Percentiles rank a stretch among this genome's conserved stretches.
Evolutionary conservation across 1,284 basidiomycete species (phyloP).

Genomic region (Leccinum proliferum): DNA sequence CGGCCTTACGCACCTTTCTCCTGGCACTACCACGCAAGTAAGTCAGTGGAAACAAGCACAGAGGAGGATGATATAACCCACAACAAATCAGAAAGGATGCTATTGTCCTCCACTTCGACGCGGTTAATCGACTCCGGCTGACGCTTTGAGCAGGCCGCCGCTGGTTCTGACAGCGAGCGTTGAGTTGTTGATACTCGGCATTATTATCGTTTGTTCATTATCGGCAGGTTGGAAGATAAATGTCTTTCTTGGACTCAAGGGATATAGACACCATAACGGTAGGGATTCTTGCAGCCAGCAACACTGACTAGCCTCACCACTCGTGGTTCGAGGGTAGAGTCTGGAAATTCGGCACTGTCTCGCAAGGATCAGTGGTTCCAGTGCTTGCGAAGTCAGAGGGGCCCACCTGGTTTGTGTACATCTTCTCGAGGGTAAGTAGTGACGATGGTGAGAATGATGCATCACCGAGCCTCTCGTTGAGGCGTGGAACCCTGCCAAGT

Average conservation of each 20-base stretch:
- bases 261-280: constrained; percentile 15
- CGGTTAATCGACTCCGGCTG: constrained; percentile 39
- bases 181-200: constrained; percentile 25
- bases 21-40: constrained; percentile 50
- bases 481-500: constrained; percentile 77
- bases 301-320: constrained; percentile 20
- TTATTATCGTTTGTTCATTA: background rate
- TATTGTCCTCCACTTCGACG: constrained; percentile 76
- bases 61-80: constrained; percentile 30
- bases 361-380: constrained; percentile 71
- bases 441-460: constrained; percentile 67
- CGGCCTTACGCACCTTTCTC: constrained; percentile 44
- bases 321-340: constrained; percentile 13
- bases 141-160: constrained; percentile 58
- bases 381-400: constrained; percentile 63
- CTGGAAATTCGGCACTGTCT: constrained; percentile 25
- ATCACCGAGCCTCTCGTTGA: constrained; percentile 51
- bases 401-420: constrained; percentile 88
- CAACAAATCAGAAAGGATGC: constrained; percentile 67
- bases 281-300: constrained; percentile 9
- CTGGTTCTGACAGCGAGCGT: constrained; percentile 53
- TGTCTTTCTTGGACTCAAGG: constrained; percentile 22
- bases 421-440: constrained; percentile 45
- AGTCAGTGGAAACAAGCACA: constrained; percentile 4
- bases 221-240: constrained; percentile 9